These are phyloP conservation scores for Colletotrichum sp. DNA, from an alignment of 2,329 filamentous ascomycete species.

Conservation along the genomic window DNA sequence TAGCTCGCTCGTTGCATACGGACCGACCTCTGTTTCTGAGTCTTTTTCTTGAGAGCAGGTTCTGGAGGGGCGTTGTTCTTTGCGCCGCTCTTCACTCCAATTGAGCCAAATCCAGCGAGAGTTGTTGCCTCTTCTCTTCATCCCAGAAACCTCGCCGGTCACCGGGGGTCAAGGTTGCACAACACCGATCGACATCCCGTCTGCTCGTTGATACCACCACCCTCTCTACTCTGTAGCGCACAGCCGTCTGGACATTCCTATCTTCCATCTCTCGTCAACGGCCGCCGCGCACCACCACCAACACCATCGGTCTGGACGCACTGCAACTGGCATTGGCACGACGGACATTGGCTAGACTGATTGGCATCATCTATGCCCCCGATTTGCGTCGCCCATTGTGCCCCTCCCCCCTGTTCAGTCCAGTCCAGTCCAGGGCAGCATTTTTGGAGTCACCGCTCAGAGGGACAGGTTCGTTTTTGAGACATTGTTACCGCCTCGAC, in stretches of 20 bases:
- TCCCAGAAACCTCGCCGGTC: not conserved
- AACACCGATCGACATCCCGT: not conserved
- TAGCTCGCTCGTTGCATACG: constrained; percentile 2
- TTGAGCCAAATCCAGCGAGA: not conserved
- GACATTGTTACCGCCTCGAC: constrained; percentile 23
- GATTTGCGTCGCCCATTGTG: constrained; percentile 2
- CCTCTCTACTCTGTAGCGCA: not conserved
- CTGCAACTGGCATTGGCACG: constrained; percentile 1
- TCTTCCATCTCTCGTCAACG: not conserved
- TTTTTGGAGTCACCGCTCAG: constrained; percentile 20
- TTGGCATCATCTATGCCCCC: constrained; percentile 5
- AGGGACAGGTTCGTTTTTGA: constrained; percentile 9
- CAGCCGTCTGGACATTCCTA: not conserved
- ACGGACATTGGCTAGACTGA: not conserved
- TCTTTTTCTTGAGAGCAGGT: not conserved
- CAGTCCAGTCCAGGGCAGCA: not conserved
- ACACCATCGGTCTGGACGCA: constrained; percentile 3
- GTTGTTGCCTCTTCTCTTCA: not conserved
- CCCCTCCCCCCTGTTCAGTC: not conserved
- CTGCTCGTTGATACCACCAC: not conserved
- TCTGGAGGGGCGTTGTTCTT: not conserved
- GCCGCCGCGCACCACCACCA: not conserved
- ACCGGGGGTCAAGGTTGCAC: constrained; percentile 7
- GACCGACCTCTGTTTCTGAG: not conserved
- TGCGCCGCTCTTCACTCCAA: not conserved